These are phyloP conservation scores for Fusarium scirpi DNA, from an alignment of 2,329 filamentous ascomycete genomes.

Conservation along the genomic window DNA sequence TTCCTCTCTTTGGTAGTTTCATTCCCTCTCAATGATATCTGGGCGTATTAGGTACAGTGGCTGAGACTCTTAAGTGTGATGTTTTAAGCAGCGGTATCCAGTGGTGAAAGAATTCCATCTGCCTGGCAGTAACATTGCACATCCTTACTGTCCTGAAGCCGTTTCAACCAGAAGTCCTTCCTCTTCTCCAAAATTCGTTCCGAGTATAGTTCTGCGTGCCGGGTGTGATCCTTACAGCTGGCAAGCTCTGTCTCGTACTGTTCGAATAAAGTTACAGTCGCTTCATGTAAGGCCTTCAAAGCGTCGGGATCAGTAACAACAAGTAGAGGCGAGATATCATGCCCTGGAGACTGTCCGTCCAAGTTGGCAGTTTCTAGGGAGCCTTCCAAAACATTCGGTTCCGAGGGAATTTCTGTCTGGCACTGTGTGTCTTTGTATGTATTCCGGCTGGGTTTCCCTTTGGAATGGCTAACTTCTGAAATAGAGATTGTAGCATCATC, in stretches of 20 bases:
- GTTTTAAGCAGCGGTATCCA: background rate
- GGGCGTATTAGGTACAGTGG: background rate
- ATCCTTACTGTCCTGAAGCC: slow-evolving; percentile 29
- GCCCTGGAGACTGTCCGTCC: background rate
- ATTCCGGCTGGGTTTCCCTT: background rate
- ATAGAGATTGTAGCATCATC: background rate
- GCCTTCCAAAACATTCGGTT: background rate
- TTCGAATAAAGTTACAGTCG: slow-evolving; percentile 47
- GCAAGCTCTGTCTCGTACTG: slow-evolving; percentile 51
- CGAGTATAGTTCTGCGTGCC: slow-evolving; percentile 50
- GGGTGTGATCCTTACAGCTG: slow-evolving; percentile 33
- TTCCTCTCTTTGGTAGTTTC: background rate
- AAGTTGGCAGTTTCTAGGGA: background rate
- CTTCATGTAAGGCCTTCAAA: slow-evolving; percentile 44
- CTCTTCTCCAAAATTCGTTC: slow-evolving; percentile 45
- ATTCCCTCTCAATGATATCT: background rate
- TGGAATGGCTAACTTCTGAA: background rate
- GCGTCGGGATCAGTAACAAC: slow-evolving; percentile 44
- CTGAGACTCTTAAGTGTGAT: background rate
- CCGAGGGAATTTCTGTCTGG: slow-evolving; percentile 10
- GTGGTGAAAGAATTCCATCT: background rate
- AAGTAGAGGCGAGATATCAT: slow-evolving; percentile 19
- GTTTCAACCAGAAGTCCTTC: slow-evolving; percentile 49
- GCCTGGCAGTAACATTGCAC: background rate
- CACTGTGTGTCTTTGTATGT: slow-evolving; percentile 28